Conservation (phyloP, 331 rosid genomes). For the Pyrus hybrid region DNA sequence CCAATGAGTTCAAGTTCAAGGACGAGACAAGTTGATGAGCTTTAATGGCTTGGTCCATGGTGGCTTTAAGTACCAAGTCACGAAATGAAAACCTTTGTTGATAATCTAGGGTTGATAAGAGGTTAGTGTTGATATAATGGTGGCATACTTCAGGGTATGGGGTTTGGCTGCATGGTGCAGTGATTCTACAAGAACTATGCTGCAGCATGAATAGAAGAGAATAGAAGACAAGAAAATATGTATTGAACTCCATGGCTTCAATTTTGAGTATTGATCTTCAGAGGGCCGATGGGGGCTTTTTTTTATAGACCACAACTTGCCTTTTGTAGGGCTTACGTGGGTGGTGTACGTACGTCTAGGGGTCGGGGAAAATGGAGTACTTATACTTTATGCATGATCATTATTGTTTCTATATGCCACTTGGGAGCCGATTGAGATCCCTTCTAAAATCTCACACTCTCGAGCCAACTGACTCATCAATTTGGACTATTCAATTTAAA, state of each 20-base stretch:
- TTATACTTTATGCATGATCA: not conserved
- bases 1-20: conserved; percentile 11
- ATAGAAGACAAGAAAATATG: conserved; percentile 14
- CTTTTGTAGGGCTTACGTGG: not conserved
- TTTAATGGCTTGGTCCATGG: conserved; percentile 49
- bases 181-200: not conserved
- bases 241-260: conserved; percentile 19
- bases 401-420: not conserved
- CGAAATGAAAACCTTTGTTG: conserved; percentile 24
- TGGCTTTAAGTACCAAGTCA: conserved; percentile 35
- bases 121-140: conserved; percentile 28
- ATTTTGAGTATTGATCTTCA: no score
- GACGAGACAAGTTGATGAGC: conserved; percentile 40
- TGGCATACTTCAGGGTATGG: conserved; percentile 55
- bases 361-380: not conserved
- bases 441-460: no score
- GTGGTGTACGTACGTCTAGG: not conserved
- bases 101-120: conserved; percentile 17
- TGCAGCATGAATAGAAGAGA: conserved; percentile 22
- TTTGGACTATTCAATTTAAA: no score
- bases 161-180: conserved; percentile 50
- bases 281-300: not conserved
- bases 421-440: not conserved
- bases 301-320: not conserved
- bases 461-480: no score